A percentile compares a stretch with the other conserved stretches of the same genome.
Evolutionary conservation across 805 yeast genomes (phyloP).

Genomic region (Candida ovalis): DNA sequence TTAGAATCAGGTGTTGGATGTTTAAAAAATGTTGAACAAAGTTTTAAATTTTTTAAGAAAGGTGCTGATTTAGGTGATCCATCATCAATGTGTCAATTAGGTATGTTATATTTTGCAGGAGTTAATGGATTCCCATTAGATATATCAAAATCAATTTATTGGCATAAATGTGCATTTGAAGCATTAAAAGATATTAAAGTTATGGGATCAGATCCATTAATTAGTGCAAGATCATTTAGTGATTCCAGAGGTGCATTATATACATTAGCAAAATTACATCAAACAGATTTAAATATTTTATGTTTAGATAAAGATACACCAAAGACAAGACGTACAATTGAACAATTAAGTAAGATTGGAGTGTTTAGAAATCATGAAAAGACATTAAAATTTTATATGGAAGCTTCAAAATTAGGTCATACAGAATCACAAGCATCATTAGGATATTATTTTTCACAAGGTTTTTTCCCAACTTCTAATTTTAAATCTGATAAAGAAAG

Average conservation of each 20-base stretch:
- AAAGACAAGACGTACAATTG: slow-evolving; percentile 31
- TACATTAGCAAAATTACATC: slow-evolving; percentile 34
- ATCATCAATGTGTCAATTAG: slow-evolving; percentile 71
- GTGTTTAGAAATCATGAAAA: slow-evolving; percentile 34
- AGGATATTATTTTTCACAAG: slow-evolving; percentile 73
- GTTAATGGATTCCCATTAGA: slow-evolving; percentile 29
- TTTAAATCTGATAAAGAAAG: slow-evolving; percentile 32
- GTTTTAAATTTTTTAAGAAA: slow-evolving; percentile 50
- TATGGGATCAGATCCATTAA: slow-evolving; percentile 32
- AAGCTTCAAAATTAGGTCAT: slow-evolving; percentile 58
- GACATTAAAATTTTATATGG: slow-evolving; percentile 50
- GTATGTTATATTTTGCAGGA: slow-evolving; percentile 53
- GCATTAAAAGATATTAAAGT: slow-evolving; percentile 19
- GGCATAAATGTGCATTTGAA: slow-evolving; percentile 28
- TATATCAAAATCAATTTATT: slow-evolving; percentile 24
- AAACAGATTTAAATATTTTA: slow-evolving; percentile 31
- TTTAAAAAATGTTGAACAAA: slow-evolving; percentile 38
- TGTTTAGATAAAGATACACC: slow-evolving; percentile 25
- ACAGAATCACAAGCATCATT: slow-evolving; percentile 66
- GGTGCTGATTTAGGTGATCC: slow-evolving; percentile 63
- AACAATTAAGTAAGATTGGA: slow-evolving; percentile 30
- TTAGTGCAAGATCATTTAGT: slow-evolving; percentile 31
- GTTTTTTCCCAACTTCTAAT: slow-evolving; percentile 36
- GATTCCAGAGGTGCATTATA: slow-evolving; percentile 33
- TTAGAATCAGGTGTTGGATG: slow-evolving; percentile 63